Evolutionary conservation across 1,284 basidiomycete genomes (phyloP), one percentile per base, ranked within the genome.

Genomic region (Pyrrhoderma lamaoense): DNA sequence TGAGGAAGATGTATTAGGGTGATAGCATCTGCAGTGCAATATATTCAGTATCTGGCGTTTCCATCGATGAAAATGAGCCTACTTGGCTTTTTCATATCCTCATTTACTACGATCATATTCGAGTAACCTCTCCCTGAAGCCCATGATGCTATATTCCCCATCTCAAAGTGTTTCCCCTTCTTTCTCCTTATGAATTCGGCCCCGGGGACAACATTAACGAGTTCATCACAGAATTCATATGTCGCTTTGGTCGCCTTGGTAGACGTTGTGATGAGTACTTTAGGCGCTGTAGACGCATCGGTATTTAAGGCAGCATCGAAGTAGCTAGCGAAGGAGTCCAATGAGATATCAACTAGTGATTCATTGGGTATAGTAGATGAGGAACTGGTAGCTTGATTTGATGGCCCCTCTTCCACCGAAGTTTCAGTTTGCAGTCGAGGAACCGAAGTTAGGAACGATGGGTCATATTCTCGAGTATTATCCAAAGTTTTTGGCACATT

Each of bases 91-190:
- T 93, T 93, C 73, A 80, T 86, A 61, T 97, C 89, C 66, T 99
- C 96, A 59, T 97, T 97, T 19, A 99, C 89, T 3, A 99, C 91
- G 49, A 92, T 75, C 58, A 99, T 69, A 57, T 93, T 92, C 49
- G 82, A 85, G 65, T 91, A 99, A 1, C 85, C 85, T 60, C 96
- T 72, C 45, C 84, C 86, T 3, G 88, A 85, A 18, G 93, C 93
- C 96, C 96, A 99, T 1, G 86, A 81, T 35, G 94, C 91, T 59
- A 99, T 93, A 59, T 86, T 78, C 1, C 93, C 93, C 57, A 99
- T 74, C 69, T 97, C 94, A 60, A 91, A 98, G 1, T 93, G 92
- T 58, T 91, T 89, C 1, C 93, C 92, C 65, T 92, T 93, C 62
- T 90, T 89, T 52, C 96, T 73, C 54, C 86, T 80, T 45, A 94